A percentile compares a stretch with the other conserved stretches of the same genome.
These are phyloP conservation scores for Viridothelium virens DNA, from an alignment of 495 filamentous ascomycete genomes.

Conservation along the genomic window DNA sequence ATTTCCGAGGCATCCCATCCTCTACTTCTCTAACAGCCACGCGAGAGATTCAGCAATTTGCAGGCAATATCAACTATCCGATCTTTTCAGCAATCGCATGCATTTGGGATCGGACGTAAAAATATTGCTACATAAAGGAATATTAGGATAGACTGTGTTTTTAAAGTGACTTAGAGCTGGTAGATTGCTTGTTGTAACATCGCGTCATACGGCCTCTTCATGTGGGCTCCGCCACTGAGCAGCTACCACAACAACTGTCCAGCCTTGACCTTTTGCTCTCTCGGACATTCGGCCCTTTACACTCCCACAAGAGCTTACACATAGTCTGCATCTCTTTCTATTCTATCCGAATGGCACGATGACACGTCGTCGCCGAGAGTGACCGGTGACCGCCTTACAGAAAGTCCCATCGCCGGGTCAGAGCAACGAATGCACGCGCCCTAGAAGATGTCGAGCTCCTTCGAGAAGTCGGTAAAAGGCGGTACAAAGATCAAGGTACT, in stretches of 20 bases:
- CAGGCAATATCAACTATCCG: slow-evolving; percentile 14
- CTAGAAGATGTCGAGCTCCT: slow-evolving; percentile 36
- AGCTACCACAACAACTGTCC: too few species aligned
- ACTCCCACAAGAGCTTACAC: too few species aligned
- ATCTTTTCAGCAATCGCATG: slow-evolving; percentile 2
- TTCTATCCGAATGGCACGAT: not conserved
- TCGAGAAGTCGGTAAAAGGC: slow-evolving; percentile 43
- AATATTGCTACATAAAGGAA: slow-evolving; percentile 13
- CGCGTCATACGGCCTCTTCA: not conserved
- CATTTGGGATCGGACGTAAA: slow-evolving; percentile 11
- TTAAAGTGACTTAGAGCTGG: too few species aligned
- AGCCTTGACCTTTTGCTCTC: too few species aligned
- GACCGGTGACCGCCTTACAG: not conserved
- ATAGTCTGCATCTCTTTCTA: not conserved
- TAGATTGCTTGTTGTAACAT: not conserved
- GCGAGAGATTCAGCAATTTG: slow-evolving; percentile 16
- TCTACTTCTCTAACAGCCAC: slow-evolving; percentile 13
- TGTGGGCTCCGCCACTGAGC: too few species aligned
- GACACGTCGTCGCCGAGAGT: not conserved
- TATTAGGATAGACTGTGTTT: not conserved
- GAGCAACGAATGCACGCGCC: not conserved
- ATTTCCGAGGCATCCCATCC: slow-evolving; percentile 6
- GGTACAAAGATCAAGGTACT: slow-evolving; percentile 67
- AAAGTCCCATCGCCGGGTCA: not conserved
- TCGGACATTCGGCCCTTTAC: too few species aligned